Percentiles rank a stretch among this genome's conserved stretches.
These are phyloP conservation scores for Tetrahymena thermophila DNA, from an alignment of 73 alveolate genomes.

Conservation along the genomic window DNA sequence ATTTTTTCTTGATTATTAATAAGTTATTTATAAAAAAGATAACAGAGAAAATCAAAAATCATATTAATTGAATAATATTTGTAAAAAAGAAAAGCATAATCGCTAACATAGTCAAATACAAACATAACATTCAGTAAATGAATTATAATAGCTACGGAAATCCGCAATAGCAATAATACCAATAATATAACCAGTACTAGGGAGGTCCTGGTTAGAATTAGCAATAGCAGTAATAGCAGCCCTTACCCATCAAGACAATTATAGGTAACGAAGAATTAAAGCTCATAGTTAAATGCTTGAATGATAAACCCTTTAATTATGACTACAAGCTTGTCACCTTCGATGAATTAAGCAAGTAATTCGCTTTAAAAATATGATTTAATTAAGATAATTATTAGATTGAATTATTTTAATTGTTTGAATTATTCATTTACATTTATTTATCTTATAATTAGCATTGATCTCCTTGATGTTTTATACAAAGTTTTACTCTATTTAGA, in stretches of 20 bases:
- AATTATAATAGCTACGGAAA: neutral
- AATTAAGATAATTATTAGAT: neutral
- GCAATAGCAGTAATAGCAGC: neutral
- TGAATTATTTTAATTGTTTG: neutral
- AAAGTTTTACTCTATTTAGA: conserved; percentile 73
- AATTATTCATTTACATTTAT: neutral
- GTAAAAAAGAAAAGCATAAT: neutral
- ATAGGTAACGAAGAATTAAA: neutral
- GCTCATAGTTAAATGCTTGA: neutral
- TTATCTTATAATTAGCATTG: neutral
- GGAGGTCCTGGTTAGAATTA: neutral
- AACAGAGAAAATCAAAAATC: neutral
- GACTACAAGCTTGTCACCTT: neutral
- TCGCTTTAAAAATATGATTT: neutral
- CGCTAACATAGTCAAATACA: neutral
- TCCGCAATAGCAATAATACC: neutral
- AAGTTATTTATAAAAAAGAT: neutral
- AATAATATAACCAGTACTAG: neutral
- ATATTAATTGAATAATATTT: neutral
- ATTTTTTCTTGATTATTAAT: neutral
- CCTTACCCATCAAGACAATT: neutral
- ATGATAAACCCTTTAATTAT: neutral
- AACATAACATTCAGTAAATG: neutral
- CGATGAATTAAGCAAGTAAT: neutral
- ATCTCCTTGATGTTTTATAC: conserved; percentile 72